Evolutionary conservation across 2,329 filamentous ascomycete species (phyloP).

Genomic region (Talaromyces piceae): DNA sequence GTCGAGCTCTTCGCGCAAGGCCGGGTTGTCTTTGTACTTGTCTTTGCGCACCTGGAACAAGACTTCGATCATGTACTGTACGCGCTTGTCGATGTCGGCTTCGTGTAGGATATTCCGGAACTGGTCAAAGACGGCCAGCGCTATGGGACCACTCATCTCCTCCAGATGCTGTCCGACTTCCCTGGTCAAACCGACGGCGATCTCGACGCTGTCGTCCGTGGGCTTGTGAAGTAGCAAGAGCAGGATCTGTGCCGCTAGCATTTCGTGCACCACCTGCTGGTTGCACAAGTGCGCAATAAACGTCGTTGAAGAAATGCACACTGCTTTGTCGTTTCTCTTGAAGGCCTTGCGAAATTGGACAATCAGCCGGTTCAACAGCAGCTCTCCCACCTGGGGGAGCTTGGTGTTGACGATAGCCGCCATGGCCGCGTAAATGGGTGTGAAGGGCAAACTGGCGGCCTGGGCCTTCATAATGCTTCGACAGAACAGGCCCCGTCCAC

Average conservation of each 20-base stretch:
- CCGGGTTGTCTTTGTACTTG: conserved; percentile 89
- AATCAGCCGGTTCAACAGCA: conserved; percentile 76
- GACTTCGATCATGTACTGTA: conserved; percentile 99
- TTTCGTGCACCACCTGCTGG: conserved; percentile 90
- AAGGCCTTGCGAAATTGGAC: conserved; percentile 94
- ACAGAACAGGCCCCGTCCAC: conserved; percentile 87
- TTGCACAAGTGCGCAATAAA: conserved; percentile 96
- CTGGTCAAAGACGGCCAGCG: conserved; percentile 87
- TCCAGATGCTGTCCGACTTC: conserved; percentile 92
- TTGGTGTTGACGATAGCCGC: conserved; percentile 97
- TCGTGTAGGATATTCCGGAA: conserved; percentile 94
- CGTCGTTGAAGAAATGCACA: conserved; percentile 85
- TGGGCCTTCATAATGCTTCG: conserved; percentile 98
- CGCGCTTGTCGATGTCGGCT: conserved; percentile 91
- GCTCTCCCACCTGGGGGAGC: conserved; percentile 85
- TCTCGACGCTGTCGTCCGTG: conserved; percentile 95
- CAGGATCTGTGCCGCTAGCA: conserved; percentile 85
- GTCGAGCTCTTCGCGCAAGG: conserved; percentile 86
- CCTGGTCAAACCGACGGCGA: conserved; percentile 85
- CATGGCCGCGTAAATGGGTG: conserved; percentile 92
- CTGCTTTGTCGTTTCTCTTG: conserved; percentile 92
- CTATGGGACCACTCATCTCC: conserved; percentile 86
- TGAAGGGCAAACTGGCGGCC: conserved; percentile 90
- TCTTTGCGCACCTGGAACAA: conserved; percentile 95
- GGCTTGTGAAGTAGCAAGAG: conserved; percentile 89